Evolutionary conservation across 352 stramenopile species (phyloP).

Genomic region (Globisporangium uncinulatum): DNA sequence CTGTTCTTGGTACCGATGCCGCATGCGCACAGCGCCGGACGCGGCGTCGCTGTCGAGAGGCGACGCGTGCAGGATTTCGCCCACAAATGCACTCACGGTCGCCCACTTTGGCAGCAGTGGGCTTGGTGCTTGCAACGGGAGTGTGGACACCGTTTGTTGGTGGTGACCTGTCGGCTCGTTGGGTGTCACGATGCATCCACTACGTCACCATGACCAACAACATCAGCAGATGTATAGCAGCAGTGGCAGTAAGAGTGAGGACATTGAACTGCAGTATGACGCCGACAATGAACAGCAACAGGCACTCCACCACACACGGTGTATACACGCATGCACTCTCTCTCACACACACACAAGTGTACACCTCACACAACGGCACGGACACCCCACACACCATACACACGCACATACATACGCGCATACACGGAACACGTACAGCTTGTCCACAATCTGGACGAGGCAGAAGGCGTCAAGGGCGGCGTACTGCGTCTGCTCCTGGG

Average conservation of each 20-base stretch:
- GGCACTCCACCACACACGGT: too few species aligned
- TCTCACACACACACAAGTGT: too few species aligned
- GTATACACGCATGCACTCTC: too few species aligned
- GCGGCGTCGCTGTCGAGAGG: conserved; percentile 20
- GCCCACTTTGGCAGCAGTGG: conserved; percentile 6
- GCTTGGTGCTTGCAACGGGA: too few species aligned
- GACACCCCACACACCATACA: not conserved
- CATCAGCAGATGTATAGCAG: not conserved
- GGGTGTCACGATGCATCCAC: not conserved
- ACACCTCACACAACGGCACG: too few species aligned
- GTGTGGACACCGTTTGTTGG: too few species aligned
- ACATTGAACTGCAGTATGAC: too few species aligned
- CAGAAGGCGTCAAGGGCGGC: conserved; percentile 60
- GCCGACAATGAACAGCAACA: too few species aligned
- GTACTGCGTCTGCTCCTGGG: conserved; percentile 40
- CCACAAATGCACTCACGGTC: conserved; percentile 13
- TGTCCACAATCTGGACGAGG: conserved; percentile 50
- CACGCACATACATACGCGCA: not conserved
- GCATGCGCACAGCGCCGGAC: conserved; percentile 19
- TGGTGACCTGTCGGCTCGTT: too few species aligned
- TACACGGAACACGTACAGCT: conserved; percentile 36
- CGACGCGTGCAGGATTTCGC: conserved; percentile 20
- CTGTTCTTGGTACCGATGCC: conserved; percentile 25
- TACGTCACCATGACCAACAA: not conserved
- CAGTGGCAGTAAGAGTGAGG: too few species aligned